Percentiles rank a stretch among this genome's conserved stretches.
Conservation (phyloP, 805 yeast genomes). For the Cyberlindnera xylosilytica region DNA sequence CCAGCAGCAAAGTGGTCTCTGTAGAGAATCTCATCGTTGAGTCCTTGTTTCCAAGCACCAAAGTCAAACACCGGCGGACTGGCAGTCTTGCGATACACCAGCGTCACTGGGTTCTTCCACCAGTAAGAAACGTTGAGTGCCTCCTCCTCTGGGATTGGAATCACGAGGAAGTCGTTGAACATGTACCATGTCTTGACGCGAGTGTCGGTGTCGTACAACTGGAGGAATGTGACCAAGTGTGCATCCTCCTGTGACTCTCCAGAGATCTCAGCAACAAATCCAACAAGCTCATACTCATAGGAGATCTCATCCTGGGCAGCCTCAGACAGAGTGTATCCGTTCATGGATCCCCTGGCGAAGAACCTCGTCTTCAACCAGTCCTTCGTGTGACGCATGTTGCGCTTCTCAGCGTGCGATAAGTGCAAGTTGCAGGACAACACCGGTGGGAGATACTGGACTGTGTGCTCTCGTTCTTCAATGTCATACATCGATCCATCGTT, state of each 20-base stretch:
- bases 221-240: conserved; percentile 58
- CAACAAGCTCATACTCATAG: conserved; percentile 56
- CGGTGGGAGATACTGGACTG: conserved; percentile 58
- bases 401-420: conserved; percentile 52
- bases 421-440: conserved; percentile 60
- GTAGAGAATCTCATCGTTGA: conserved; percentile 66
- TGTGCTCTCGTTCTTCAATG: conserved; percentile 48
- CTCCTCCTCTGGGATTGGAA: conserved; percentile 69
- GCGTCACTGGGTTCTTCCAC: conserved; percentile 83
- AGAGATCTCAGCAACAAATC: conserved; percentile 64
- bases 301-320: conserved; percentile 1
- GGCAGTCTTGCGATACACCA: conserved; percentile 56
- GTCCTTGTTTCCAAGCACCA: conserved; percentile 43
- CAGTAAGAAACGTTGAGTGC: conserved; percentile 66
- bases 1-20: conserved; percentile 73
- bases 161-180: conserved; percentile 89
- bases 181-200: conserved; percentile 59
- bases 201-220: conserved; percentile 35
- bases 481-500: conserved; percentile 49
- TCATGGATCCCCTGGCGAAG: conserved; percentile 35
- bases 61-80: conserved; percentile 44
- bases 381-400: conserved; percentile 42
- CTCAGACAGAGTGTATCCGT: conserved; percentile 36
- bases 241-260: conserved; percentile 45
- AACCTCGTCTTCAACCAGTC: conserved; percentile 66